Conservation (phyloP, 768 basidiomycete genomes). For the Boletus insuetus region DNA sequence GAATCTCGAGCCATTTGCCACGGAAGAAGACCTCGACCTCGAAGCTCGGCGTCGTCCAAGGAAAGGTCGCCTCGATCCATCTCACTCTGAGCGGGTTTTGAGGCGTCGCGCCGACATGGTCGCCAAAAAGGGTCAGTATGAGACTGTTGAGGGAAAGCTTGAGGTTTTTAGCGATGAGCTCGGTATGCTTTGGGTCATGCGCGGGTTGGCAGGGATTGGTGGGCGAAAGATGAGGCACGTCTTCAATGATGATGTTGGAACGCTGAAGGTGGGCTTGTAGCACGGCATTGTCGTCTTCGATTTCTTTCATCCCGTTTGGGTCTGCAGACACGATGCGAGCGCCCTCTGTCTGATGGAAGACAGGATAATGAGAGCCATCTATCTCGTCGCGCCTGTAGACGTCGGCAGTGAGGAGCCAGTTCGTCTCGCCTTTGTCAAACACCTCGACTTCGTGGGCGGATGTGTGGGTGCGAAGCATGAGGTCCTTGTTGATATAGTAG, state of each 20-base stretch:
- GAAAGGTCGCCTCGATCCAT: constrained; percentile 98
- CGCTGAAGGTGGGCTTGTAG: constrained; percentile 57
- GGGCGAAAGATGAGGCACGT: constrained; percentile 68
- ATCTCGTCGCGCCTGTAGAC: constrained; percentile 99
- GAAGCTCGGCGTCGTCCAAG: constrained; percentile 96
- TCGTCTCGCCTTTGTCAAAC: constrained; percentile 70
- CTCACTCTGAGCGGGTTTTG: constrained; percentile 80
- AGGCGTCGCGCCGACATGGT: constrained; percentile 43
- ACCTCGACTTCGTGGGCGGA: constrained; percentile 97
- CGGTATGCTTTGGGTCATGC: constrained; percentile 73
- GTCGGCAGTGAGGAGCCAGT: constrained; percentile 93
- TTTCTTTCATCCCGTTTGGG: constrained; percentile 52
- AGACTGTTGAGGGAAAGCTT: constrained; percentile 89
- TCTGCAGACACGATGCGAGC: constrained; percentile 75
- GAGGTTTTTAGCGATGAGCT: constrained; percentile 76
- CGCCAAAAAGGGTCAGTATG: constrained; percentile 79
- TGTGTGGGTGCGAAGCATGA: constrained; percentile 96
- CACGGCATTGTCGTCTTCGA: constrained; percentile 68
- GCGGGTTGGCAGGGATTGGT: constrained; percentile 78
- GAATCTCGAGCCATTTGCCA: constrained; percentile 95
- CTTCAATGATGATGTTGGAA: constrained; percentile 84
- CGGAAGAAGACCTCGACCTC: constrained; percentile 97
- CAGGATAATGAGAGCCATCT: constrained; percentile 93
- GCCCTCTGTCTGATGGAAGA: constrained; percentile 99
- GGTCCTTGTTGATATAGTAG: constrained; percentile 88